Base-by-base conservation (phyloP, 805 yeast genomes). In the Kuraishia borneana region DNA sequence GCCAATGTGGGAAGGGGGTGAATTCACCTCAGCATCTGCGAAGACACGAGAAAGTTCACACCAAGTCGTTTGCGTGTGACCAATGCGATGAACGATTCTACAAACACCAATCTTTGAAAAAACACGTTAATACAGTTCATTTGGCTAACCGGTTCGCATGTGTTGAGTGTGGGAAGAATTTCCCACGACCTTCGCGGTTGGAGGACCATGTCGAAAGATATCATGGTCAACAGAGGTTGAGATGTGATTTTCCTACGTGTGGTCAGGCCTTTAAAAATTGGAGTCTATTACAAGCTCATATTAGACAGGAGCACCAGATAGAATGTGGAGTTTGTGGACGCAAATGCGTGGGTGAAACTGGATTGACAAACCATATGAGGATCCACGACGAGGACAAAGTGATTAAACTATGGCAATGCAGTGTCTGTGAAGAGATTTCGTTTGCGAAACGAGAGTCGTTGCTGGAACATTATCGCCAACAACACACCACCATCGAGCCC, bases 41-140 rank as follows among this genome's bases (percentile, higher is more conserved):
- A 40, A 67, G 95, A 35, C 98, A 92, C 53, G 85, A 79, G 55
- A 67, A 71, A 26, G 80, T 94, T 2, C 97, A 92, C 51, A 73
- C 75, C 3, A 66, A 68, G 42, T 70, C 84, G 1, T 78, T 76
- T 46, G 39, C 42, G 18, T 85, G 96, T 52, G 45, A 67, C 2
- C 60, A 67, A 42, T 92, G 98, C 48, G 42, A 44, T 0, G 83
- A 75, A 43, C 53, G 75, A 1, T 89, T 85, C 47, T 70, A 76
- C 47, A 81, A 80, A 43, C 84, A 80, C 52, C 83, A 82, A 39
- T 76, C 83, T 12, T 61, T 85, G 37, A 65, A 83, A 35, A 80
- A 79, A 31, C 96, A 92, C 54, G 57, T 76, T 2, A 56, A 70
- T 21, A 58, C 76, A 4, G 69, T 68, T 2, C 96, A 88, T 57